phyloP scores from a whole-genome alignment of 2,329 filamentous ascomycete species.

The Samsoniella hepiali region DNA sequence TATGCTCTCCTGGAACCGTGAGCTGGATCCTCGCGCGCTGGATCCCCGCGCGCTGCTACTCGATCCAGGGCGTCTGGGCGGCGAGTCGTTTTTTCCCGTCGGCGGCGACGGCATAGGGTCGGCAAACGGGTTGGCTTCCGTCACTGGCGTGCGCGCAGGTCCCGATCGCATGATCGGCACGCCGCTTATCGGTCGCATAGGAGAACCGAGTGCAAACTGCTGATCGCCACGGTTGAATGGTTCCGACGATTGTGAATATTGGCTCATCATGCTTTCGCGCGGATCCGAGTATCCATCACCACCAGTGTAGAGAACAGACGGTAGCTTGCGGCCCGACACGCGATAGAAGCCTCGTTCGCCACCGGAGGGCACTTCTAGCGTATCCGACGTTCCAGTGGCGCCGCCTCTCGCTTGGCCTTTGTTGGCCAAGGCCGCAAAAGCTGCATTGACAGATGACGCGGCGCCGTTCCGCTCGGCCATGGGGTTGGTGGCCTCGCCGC shows the following conservation, averaged over 20 bases:
- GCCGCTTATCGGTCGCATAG: conserved; percentile 59
- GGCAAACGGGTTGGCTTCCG: conserved; percentile 50
- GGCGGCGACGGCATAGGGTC: conserved; percentile 32
- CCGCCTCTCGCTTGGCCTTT: conserved; percentile 31
- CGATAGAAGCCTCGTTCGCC: conserved; percentile 61
- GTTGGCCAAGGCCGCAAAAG: conserved; percentile 45
- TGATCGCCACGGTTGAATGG: conserved; percentile 32
- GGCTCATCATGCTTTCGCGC: conserved; percentile 43
- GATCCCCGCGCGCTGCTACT: conserved; percentile 24
- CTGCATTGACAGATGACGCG: conserved; percentile 43
- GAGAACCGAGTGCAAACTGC: conserved; percentile 52
- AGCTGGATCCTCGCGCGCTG: conserved; percentile 23
- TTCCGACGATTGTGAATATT: conserved; percentile 49
- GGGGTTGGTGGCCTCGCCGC: conserved; percentile 21
- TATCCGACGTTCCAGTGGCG: conserved; percentile 8
- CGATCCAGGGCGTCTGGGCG: conserved; percentile 25
- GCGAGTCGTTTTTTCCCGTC: conserved; percentile 26
- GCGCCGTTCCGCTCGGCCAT: conserved; percentile 46
- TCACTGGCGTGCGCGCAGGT: conserved; percentile 61
- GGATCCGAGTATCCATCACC: conserved; percentile 61
- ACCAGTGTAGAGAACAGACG: conserved; percentile 58
- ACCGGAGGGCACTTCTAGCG: conserved; percentile 32
- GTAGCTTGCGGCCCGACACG: conserved; percentile 62
- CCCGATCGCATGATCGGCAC: conserved; percentile 61
- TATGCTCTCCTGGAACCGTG: conserved; percentile 31